Evolutionary conservation across 768 basidiomycete genomes (phyloP), one percentile per base, ranked within the genome.

Genomic region (Phylloporus arenicola): DNA sequence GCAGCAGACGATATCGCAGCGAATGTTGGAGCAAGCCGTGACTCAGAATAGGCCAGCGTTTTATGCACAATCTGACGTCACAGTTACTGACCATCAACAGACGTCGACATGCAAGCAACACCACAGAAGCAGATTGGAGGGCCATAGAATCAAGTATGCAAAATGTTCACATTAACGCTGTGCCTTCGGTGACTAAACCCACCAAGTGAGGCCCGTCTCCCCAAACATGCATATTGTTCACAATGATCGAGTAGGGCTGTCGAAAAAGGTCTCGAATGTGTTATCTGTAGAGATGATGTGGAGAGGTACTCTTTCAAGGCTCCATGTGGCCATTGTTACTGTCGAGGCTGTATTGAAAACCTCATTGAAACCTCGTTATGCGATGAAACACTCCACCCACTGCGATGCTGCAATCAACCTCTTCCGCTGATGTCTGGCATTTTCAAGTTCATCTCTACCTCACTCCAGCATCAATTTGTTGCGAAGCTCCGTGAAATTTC

Each of bases 361-460:
- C 71, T 81, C 30, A 73, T 75, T 16, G 58, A 70, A 41, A 50
- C 72, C 0, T 72, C 74, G 19, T 69, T 70, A 11, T 67, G 63
- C 3, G 81, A 83, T 54, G 81, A 82, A 52, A 68, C 74, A 0
- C 70, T 81, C 4, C 73, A 72, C 48, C 80, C 81, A 0, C 67
- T 79, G 9, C 71, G 75, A 31, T 83, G 80, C 57, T 82, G 79
- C 59, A 59, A 69, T 25, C 56, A 68, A 30, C 59, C 61, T 0
- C 66, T 80, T 35, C 64, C 71, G 2, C 45, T 64, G 20, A 44
- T 38, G 13, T 47, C 41, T 0, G 54, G 55, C 11, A 39, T 75
- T 14, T 50, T 53, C 9, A 59, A 48, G 6, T 68, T 73, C 42
- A 63, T 78, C 11, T 54, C 68, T 0, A 0, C 41, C 3, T 41